phyloP scores from a whole-genome alignment of 192 early-diverging fungal species.

The Allomyces javanicus region DNA sequence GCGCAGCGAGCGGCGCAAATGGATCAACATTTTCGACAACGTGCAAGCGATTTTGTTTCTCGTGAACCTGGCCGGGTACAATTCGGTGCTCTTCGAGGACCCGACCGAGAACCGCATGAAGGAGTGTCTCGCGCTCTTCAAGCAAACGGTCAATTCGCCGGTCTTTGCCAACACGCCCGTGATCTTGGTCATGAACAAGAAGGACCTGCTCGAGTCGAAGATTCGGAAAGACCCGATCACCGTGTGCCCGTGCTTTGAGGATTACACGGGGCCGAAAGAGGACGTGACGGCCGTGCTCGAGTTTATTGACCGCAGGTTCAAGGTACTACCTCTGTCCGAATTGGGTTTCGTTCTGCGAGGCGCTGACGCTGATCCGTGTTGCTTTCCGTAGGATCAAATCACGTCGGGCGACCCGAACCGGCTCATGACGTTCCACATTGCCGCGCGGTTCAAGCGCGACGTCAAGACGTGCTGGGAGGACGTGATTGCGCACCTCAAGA shows the following conservation, averaged over 20 bases:
- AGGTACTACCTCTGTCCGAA: too few species aligned
- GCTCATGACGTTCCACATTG: constrained; percentile 2
- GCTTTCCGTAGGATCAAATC: too few species aligned
- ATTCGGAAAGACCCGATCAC: constrained; percentile 3
- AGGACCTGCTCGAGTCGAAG: constrained; percentile 6
- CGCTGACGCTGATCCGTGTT: too few species aligned
- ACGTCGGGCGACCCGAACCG: constrained; percentile 1
- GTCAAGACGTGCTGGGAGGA: not conserved
- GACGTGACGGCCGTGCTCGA: constrained; percentile 1
- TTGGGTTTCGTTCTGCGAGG: too few species aligned
- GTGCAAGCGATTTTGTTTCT: constrained; percentile 2
- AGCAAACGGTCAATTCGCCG: constrained; percentile 2
- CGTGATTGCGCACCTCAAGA: not conserved
- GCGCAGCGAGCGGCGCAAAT: constrained; percentile 4
- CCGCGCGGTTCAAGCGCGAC: constrained; percentile 5
- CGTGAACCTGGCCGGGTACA: constrained; percentile 2
- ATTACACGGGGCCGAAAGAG: constrained; percentile 2
- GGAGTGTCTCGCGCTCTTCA: constrained; percentile 4
- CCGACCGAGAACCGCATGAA: constrained; percentile 5
- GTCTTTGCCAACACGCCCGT: constrained; percentile 1
- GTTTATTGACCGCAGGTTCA: constrained; percentile 2
- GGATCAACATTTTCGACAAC: constrained; percentile 4
- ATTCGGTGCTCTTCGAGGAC: constrained; percentile 4
- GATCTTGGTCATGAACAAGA: constrained; percentile 2
- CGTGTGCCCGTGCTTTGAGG: constrained; percentile 3